Percentiles rank a stretch among this genome's conserved stretches.
Conservation (phyloP, 805 yeast genomes). For the Teunomyces aglyptinius region DNA sequence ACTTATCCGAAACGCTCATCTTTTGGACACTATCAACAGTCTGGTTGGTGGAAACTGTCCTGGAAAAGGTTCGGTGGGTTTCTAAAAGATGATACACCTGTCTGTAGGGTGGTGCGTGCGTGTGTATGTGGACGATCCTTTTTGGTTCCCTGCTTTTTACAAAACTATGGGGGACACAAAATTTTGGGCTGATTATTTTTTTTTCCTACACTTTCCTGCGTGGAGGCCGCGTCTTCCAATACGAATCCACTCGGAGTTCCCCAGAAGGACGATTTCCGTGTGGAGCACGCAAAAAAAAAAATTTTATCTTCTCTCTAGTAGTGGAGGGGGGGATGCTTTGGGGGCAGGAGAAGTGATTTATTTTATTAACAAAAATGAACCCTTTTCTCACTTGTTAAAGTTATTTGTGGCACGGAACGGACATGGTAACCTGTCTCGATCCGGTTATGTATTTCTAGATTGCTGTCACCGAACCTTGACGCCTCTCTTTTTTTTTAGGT, state of each 20-base stretch:
- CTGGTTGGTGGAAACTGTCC: no score
- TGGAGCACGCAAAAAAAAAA: not conserved
- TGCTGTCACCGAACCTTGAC: not conserved
- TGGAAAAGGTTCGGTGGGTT: no score
- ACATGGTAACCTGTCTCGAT: not conserved
- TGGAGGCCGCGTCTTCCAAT: slow-evolving; percentile 1
- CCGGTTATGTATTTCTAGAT: not conserved
- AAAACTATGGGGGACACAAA: slow-evolving; percentile 4
- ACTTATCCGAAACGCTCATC: slow-evolving; percentile 12
- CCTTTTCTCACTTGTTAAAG: no score
- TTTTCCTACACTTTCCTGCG: not conserved
- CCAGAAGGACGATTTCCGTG: not conserved
- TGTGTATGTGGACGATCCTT: slow-evolving; percentile 1
- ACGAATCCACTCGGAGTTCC: slow-evolving; percentile 3
- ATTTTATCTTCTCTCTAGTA: no score
- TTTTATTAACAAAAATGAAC: no score
- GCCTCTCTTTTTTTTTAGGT: not conserved
- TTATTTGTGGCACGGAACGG: not conserved
- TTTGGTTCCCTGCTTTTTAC: slow-evolving; percentile 3
- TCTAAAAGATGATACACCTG: not conserved
- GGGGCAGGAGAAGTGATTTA: not conserved
- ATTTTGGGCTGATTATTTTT: slow-evolving; percentile 4
- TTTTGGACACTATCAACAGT: no score
- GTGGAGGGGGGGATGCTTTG: no score
- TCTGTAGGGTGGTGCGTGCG: not conserved